Conservation (phyloP, 1,284 basidiomycete species). For the Thelephora terrestris region DNA sequence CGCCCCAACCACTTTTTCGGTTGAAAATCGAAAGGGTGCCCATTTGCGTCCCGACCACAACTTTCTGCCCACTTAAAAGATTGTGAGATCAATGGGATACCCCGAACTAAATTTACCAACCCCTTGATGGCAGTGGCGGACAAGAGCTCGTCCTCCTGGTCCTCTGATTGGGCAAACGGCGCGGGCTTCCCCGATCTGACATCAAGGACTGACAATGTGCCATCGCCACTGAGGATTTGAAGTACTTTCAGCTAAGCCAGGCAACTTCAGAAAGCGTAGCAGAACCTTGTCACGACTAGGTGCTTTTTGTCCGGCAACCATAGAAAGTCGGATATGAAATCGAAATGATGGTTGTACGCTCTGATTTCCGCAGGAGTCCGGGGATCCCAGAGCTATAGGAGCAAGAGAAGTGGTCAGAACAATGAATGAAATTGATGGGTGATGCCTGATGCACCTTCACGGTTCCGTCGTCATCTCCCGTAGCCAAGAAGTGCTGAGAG, state of each 20-base stretch:
- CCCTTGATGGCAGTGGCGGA: conserved; percentile 79
- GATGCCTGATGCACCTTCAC: conserved; percentile 75
- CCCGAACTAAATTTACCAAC: conserved; percentile 25
- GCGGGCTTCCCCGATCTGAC: conserved; percentile 67
- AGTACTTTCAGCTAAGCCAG: background rate
- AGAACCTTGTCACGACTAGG: conserved; percentile 74
- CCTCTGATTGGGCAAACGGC: conserved; percentile 76
- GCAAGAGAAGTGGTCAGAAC: background rate
- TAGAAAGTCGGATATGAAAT: conserved; percentile 91
- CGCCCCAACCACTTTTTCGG: conserved; percentile 76
- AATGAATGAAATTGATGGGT: background rate
- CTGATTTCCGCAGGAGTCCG: conserved; percentile 55
- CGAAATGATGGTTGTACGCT: conserved; percentile 81
- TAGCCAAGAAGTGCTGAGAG: conserved; percentile 62
- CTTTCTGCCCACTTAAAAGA: conserved; percentile 54
- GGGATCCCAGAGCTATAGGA: conserved; percentile 77
- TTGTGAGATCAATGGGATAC: background rate
- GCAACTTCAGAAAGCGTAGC: conserved; percentile 10
- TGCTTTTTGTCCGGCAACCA: conserved; percentile 83
- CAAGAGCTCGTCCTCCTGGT: conserved; percentile 93
- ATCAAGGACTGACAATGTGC: conserved; percentile 85
- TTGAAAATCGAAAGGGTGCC: conserved; percentile 92
- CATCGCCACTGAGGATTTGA: conserved; percentile 70
- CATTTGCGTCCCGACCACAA: conserved; percentile 83
- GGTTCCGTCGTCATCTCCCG: conserved; percentile 91